Conservation (phyloP, 2,329 filamentous ascomycete genomes). For the Aureobasidium vineae region DNA sequence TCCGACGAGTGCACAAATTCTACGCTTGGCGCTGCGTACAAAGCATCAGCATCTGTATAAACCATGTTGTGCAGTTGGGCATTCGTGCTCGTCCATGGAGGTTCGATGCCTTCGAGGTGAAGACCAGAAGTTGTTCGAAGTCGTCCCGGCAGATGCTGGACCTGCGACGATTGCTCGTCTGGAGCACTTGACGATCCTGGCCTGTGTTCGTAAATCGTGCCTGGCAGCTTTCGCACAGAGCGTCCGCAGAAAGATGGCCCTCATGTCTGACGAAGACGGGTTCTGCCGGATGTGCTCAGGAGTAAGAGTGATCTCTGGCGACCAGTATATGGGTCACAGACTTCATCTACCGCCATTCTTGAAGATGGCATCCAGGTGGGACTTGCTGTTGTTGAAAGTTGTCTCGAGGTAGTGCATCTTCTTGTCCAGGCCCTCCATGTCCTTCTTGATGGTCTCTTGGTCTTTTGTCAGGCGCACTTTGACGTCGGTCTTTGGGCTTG, state of each 20-base stretch:
- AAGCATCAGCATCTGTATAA: slow-evolving; percentile 7
- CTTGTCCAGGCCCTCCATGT: slow-evolving; percentile 80
- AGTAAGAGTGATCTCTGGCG: not conserved
- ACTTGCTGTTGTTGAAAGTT: slow-evolving; percentile 89
- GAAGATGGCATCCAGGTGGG: slow-evolving; percentile 88
- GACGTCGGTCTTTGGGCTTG: slow-evolving; percentile 68
- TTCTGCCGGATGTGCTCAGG: not conserved
- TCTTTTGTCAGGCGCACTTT: slow-evolving; percentile 74
- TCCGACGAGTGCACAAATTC: slow-evolving; percentile 3
- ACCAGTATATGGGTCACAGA: not conserved
- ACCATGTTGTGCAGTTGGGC: not conserved
- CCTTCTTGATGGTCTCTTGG: slow-evolving; percentile 69
- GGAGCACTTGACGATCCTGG: not conserved
- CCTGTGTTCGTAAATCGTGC: not conserved
- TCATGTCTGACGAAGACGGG: not conserved
- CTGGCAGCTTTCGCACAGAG: not conserved
- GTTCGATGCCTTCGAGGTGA: not conserved
- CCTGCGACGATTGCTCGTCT: not conserved
- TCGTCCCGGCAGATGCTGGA: not conserved
- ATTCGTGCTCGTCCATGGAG: not conserved
- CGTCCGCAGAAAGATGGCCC: not conserved
- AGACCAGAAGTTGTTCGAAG: not conserved
- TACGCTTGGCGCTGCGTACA: not conserved
- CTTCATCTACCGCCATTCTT: slow-evolving; percentile 43
- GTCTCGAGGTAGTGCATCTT: slow-evolving; percentile 91